Evolutionary conservation across 2,329 filamentous ascomycete species (phyloP), one percentile per base, ranked within the genome.

Genomic region (Neonectria ditissima): DNA sequence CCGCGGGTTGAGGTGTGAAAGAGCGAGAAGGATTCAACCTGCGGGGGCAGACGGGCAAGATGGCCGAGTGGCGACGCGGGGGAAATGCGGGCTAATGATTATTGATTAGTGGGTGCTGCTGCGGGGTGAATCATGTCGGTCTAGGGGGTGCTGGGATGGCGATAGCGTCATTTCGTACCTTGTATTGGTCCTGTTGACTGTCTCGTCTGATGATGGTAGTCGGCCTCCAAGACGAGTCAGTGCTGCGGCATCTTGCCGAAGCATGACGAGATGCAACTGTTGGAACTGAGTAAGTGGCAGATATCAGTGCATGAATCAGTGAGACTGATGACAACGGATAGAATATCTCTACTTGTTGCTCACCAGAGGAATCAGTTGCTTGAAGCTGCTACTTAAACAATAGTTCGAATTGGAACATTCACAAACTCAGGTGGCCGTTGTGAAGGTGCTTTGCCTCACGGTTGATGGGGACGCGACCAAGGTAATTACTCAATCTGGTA

Each of bases 1-100:
- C 32, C 1, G 32, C 32, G 14, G 32, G 32, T 34, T 34, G 32
- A 37, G 5, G 32, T 16, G 32, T 37, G 32, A 16, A 37, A 37
- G 32, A 37, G 32, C 16, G 3, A 16, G 14, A 37, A 37, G 32
- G 18, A 11, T 24, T 28, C 16, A 16, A 16, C 28, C 16, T 44
- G 41, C 18, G 41, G 18, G 41, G 54, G 26, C 54, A 44, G 20
- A 32, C 43, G 47, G 50, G 47, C 55, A 44, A 44, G 47, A 52
- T 58, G 55, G 45, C 18, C 22, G 37, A 16, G 32, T 16, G 32
- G 32, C 32, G 5, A 37, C 26, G 54, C 55, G 55, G 55, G 55
- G 47, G 55, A 59, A 59, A 51, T 59, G 47, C 54, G 50, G 18
- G 47, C 47, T 41, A 50, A 32, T 59, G 37, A 14, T 16, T 16